phyloP scores from a whole-genome alignment of 2,329 filamentous ascomycete genomes.

The Boeremia exigua region DNA sequence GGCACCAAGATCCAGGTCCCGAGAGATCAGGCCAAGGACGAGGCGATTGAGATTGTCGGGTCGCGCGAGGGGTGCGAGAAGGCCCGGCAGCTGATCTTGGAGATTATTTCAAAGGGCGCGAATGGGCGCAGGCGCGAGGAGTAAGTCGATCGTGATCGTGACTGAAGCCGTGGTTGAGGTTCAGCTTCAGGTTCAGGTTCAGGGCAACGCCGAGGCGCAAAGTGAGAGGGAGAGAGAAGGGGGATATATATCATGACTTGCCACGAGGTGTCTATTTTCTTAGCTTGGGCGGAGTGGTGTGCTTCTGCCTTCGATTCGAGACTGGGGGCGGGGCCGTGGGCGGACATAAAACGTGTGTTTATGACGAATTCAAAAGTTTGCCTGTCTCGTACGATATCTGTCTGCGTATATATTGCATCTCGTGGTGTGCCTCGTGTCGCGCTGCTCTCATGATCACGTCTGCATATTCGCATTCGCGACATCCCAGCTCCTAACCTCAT shows the following conservation, averaged over 20 bases:
- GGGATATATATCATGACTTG: neutral
- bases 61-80: constrained; percentile 79
- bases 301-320: neutral
- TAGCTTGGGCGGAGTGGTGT: constrained; percentile 14
- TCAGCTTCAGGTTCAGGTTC: too few species aligned
- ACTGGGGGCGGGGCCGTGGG: too few species aligned
- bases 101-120: constrained; percentile 65
- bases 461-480: too few species aligned
- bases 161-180: too few species aligned
- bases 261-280: neutral
- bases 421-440: too few species aligned
- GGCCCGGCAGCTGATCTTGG: constrained; percentile 86
- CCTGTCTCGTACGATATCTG: neutral
- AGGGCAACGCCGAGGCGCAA: too few species aligned
- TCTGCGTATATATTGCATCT: neutral
- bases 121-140: constrained; percentile 10
- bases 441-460: too few species aligned
- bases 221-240: neutral
- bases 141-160: too few species aligned
- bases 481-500: too few species aligned
- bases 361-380: neutral
- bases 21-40: constrained; percentile 72
- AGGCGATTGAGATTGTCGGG: constrained; percentile 91
- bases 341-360: neutral
- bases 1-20: constrained; percentile 95